phyloP scores from a whole-genome alignment of 2,329 filamentous ascomycete genomes.

The Talaromyces sp. region DNA sequence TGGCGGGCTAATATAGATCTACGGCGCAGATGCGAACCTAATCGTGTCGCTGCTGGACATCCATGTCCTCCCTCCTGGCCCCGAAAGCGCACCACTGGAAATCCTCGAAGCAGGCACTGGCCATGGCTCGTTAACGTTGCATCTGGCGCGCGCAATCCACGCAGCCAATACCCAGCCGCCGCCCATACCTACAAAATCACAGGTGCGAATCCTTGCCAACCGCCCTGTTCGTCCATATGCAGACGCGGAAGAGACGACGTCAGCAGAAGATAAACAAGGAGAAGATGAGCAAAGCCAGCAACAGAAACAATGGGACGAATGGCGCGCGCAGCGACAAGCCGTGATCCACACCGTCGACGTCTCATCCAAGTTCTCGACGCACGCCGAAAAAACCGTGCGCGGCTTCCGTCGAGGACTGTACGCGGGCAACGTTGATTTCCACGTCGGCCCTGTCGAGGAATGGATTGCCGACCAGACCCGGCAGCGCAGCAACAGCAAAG shows the following conservation, averaged over 20 bases:
- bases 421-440: constrained; percentile 65
- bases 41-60: constrained; percentile 75
- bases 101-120: constrained; percentile 82
- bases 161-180: constrained; percentile 60
- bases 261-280: constrained; percentile 12
- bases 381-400: constrained; percentile 60
- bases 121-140: constrained; percentile 72
- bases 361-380: constrained; percentile 55
- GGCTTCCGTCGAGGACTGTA: constrained; percentile 69
- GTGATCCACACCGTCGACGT: constrained; percentile 72
- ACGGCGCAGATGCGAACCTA: constrained; percentile 67
- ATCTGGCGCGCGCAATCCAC: constrained; percentile 70
- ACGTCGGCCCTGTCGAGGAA: constrained; percentile 60
- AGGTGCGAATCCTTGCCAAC: constrained; percentile 26
- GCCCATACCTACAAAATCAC: constrained; percentile 31
- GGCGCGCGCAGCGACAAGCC: constrained; percentile 53
- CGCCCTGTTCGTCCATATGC: constrained; percentile 16
- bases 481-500: constrained; percentile 7
- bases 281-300: constrained; percentile 13
- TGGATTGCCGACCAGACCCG: constrained; percentile 56
- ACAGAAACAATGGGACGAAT: constrained; percentile 39
- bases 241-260: constrained; percentile 14
- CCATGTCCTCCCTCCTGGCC: constrained; percentile 47
- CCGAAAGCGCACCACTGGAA: constrained; percentile 50
- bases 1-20: constrained; percentile 48